Evolutionary conservation across 2,329 filamentous ascomycete genomes (phyloP).

Genomic region (Aureobasidium sp.): DNA sequence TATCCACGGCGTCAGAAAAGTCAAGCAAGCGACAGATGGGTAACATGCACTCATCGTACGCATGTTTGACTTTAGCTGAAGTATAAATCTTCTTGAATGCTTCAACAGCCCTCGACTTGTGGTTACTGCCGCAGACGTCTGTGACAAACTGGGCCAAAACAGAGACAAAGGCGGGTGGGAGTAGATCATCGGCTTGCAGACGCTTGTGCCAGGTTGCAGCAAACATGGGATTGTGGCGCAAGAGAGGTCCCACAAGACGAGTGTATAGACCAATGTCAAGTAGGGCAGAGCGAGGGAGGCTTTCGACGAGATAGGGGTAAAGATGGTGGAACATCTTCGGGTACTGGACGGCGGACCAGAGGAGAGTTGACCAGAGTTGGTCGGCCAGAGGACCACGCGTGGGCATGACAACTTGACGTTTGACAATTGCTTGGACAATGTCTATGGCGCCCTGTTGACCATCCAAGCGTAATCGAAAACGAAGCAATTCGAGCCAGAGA

Average conservation of each 20-base stretch:
- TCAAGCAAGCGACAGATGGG: constrained; percentile 11
- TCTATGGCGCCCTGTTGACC: constrained; percentile 32
- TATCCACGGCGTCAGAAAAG: constrained; percentile 23
- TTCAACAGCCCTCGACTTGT: constrained; percentile 10
- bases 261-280: constrained; percentile 34
- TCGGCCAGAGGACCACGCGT: constrained; percentile 29
- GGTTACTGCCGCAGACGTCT: constrained; percentile 15
- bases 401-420: constrained; percentile 31
- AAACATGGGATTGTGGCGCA: constrained; percentile 22
- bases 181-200: constrained; percentile 29
- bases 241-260: constrained; percentile 32
- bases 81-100: constrained; percentile 30
- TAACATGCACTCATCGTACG: constrained; percentile 35
- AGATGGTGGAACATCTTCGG: constrained; percentile 28
- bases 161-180: constrained; percentile 19
- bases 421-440: constrained; percentile 34
- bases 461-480: constrained; percentile 32
- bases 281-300: constrained; percentile 30
- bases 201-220: constrained; percentile 24
- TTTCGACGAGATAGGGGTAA: constrained; percentile 31
- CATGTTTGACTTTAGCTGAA: constrained; percentile 25
- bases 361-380: constrained; percentile 37
- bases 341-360: constrained; percentile 29
- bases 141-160: constrained; percentile 9
- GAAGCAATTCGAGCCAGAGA: constrained; percentile 34